Evolutionary conservation across 2,329 filamentous ascomycete genomes (phyloP).

Genomic region (Botryosphaeria dothidea): DNA sequence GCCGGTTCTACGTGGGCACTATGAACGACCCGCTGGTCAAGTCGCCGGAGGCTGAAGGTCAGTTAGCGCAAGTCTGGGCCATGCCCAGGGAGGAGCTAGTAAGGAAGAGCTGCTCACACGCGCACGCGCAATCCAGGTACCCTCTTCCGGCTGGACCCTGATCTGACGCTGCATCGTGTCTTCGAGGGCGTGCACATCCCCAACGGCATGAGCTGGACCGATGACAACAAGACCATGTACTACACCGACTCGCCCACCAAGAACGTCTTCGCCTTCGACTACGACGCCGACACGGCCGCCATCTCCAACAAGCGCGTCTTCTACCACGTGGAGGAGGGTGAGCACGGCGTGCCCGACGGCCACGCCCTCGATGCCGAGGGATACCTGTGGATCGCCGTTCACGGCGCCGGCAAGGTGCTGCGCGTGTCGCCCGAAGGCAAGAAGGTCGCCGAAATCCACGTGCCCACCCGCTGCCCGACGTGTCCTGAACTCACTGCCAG

Average conservation of each 20-base stretch:
- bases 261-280: conserved; percentile 75
- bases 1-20: conserved; percentile 80
- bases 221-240: conserved; percentile 72
- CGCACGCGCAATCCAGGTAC: conserved; percentile 56
- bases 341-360: conserved; percentile 69
- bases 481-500: conserved; percentile 76
- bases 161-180: conserved; percentile 60
- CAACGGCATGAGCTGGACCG: conserved; percentile 82
- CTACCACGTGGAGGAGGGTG: conserved; percentile 61
- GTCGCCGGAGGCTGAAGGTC: conserved; percentile 44
- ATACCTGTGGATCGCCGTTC: conserved; percentile 88
- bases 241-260: conserved; percentile 75
- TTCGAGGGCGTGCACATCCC: conserved; percentile 72
- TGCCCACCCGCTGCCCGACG: conserved; percentile 78
- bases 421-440: conserved; percentile 70
- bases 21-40: conserved; percentile 80
- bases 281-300: conserved; percentile 62
- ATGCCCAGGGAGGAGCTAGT: conserved; percentile 1
- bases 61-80: neutral
- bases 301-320: conserved; percentile 70
- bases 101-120: neutral
- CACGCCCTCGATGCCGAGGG: conserved; percentile 82
- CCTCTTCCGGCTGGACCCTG: conserved; percentile 70
- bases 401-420: conserved; percentile 73
- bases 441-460: conserved; percentile 70